Base-by-base conservation (phyloP, 148 eudicot species). In the Pharnaceum exiguum region DNA sequence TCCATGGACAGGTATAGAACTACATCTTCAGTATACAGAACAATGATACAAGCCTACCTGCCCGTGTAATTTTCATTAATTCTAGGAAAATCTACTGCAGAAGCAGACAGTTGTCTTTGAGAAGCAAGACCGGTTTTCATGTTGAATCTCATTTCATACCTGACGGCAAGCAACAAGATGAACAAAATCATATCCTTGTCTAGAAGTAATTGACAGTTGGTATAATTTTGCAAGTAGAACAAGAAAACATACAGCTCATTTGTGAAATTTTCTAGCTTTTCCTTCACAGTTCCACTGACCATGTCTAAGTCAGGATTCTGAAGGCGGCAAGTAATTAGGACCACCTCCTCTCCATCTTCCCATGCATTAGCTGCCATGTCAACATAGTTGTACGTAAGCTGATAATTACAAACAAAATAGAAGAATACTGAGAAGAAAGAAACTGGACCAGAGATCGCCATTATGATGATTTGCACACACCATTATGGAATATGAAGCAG, bases 291-390 rank as follows among this genome's bases (percentile, higher is more conserved):
- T 65, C 90, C 90, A 58, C 72, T 71, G 60, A 81, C 78, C 88
- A 81, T 76, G 59, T 83, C 96, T 47, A 88, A 68, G 68, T 88
- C 86, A n/a, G 85, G 90, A 64, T 93, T 79, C 52, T 88, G 78
- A 55, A 88, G 66, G 46, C 96, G 95, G 32, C 90, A 88, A 63
- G 90, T 85, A 40, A 85, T 78, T 31, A 88, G 40, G 66, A 93
- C 88, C 54, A 93, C 81, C 65, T 93, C 98, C 67, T 93, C 98
- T 65, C 90, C 98, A 75, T 88, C 96, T 75, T 93, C 98, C 98
- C 98, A 88, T 28, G 96, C 96, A 72, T 88, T 88, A 45, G 93
- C 96, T 88, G 74, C 22, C 35, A 44, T 52, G 56, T 60, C 35
- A 39, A 59, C 10, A 39, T 17, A 46, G 38, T 7, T 35, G 38